Evolutionary conservation across 768 basidiomycete species (phyloP), one percentile per base, ranked within the genome.

Genomic region (Candolleomyces aberdarensis): DNA sequence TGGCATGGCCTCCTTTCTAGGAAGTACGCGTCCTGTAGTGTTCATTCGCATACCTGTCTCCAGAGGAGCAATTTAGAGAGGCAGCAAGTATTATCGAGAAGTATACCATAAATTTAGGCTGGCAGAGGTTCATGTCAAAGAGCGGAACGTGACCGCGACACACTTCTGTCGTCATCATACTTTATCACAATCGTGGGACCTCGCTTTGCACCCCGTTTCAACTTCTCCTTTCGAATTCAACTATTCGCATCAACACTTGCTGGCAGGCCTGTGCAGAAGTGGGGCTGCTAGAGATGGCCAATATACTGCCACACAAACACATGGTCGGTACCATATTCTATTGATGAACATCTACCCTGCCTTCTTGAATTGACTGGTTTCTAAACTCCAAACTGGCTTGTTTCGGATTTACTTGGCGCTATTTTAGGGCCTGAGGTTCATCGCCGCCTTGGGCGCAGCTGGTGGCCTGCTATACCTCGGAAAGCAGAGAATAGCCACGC

Each of bases 391-490:
- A 36, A 36, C 36, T 36, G 36, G 11, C 1, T 26, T 36, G 36
- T 6, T 36, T 36, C 36, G 36, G 36, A 36, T 36, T 8, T 4
- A 44, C 43, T 13, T 47, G 17, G 29, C n/a, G 14, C 15, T n/a
- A 26, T 56, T 57, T 50, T 63, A 77, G 76, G 68, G 64, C 22
- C 57, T 66, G 5, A 71, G 67, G 20, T 75, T 77, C 43, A 61
- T 68, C 48, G 74, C 73, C 5, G 67, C 67, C 5, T 67, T 77
- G 15, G 48, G 70, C 4, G 62, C 72, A 15, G 71, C 72, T 39
- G 76, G 74, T 13, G 59, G 69, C 5, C 64, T 71, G 0, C 71
- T 77, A 36, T 77, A 76, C 58, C 48, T 68, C 10, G 74, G 72
- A 10, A 78, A 75, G 64, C 67, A 68, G 55, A 65, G 62, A 22